Conservation (phyloP, 2,329 filamentous ascomycete genomes). For the Berkeleyomyces rouxiae region DNA sequence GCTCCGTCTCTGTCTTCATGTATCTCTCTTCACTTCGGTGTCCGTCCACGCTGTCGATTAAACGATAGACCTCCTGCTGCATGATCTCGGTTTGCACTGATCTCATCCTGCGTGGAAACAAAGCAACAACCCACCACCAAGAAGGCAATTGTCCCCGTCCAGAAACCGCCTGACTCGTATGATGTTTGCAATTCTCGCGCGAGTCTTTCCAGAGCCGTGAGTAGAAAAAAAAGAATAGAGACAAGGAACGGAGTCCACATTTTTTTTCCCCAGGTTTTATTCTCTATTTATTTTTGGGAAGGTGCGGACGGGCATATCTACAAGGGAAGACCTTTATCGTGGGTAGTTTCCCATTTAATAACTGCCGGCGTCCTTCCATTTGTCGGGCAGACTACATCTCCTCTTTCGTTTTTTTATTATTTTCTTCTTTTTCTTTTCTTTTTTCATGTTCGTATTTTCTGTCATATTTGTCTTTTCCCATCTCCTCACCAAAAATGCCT, state of each 20-base stretch:
- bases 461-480: not conserved
- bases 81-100: not conserved
- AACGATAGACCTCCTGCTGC: too few relatives aligned
- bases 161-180: not conserved
- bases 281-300: not conserved
- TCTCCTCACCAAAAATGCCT: conserved; percentile 3
- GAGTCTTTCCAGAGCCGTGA: conserved; percentile 1
- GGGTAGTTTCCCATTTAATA: not conserved
- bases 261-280: not conserved
- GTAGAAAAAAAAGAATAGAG: not conserved
- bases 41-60: too few relatives aligned
- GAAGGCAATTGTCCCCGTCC: not conserved
- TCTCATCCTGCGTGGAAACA: not conserved
- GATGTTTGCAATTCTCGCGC: conserved; percentile 3
- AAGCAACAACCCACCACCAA: not conserved
- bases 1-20: too few relatives aligned
- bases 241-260: not conserved
- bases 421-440: not conserved
- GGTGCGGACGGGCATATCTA: not conserved
- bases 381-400: not conserved
- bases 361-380: not conserved
- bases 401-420: not conserved
- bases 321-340: not conserved
- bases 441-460: not conserved
- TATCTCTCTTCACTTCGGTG: too few relatives aligned